Percentiles rank a stretch among this genome's conserved stretches.
Conservation (phyloP, 2,329 filamentous ascomycete genomes). For the Aspergillus eucalypticola region DNA sequence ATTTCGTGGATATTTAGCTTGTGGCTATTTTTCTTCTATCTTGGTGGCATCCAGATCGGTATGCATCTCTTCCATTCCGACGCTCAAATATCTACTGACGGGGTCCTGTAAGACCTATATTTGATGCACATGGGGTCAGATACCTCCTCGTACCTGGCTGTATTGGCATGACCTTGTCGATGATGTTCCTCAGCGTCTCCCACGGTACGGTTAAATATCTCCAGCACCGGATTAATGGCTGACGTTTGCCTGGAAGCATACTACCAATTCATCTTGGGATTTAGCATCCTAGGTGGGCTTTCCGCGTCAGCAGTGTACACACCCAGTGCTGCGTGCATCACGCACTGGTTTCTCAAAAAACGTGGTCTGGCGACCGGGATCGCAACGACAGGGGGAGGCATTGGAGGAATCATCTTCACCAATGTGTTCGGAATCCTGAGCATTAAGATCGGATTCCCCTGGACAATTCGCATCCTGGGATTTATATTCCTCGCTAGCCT, state of each 20-base stretch:
- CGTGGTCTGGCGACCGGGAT: constrained; percentile 28
- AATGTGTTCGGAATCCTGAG: constrained; percentile 16
- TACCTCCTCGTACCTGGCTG: constrained; percentile 32
- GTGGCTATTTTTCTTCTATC: constrained; percentile 36
- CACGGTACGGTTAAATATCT: constrained; percentile 2
- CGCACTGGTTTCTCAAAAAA: constrained; percentile 28
- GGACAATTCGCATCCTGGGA: constrained; percentile 12
- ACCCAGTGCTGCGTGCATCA: constrained; percentile 23
- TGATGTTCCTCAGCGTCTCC: constrained; percentile 15
- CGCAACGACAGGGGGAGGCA: constrained; percentile 19
- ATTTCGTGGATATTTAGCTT: constrained; percentile 40
- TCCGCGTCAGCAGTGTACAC: constrained; percentile 16
- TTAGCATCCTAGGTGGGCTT: constrained; percentile 13
- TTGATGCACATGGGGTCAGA: constrained; percentile 33
- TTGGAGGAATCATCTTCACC: constrained; percentile 29
- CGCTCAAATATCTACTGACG: not conserved
- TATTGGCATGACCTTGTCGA: constrained; percentile 20
- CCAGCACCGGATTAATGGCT: not conserved
- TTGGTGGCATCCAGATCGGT: constrained; percentile 34
- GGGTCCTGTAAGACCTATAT: constrained; percentile 29
- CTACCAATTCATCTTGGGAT: constrained; percentile 15
- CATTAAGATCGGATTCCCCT: constrained; percentile 19
- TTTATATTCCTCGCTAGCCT: constrained; percentile 9
- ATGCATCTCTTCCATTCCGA: constrained; percentile 11
- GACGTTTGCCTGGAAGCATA: constrained; percentile 5